Evolutionary conservation across 345 rosid species (phyloP), one percentile per base, ranked within the genome.

Genomic region (Moringa oleifera): DNA sequence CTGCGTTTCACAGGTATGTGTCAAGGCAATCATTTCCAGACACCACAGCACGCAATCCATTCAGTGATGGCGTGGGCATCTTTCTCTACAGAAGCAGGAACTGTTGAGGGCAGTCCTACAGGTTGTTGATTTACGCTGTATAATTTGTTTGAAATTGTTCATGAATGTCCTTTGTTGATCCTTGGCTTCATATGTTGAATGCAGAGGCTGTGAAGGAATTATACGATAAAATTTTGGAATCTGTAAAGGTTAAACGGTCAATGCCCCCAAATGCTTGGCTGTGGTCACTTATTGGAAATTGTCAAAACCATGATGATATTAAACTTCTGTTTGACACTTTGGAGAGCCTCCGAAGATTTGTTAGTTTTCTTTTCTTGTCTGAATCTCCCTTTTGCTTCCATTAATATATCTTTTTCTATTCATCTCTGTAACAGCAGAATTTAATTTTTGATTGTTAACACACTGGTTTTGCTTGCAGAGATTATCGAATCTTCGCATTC

Each of bases 211-310:
- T 89, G 63, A 87, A 92, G 79, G 96, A 87, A 75, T 51, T 84
- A 31, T 68, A 83, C 62, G 90, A 76, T 20, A 79, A 77, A 61
- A 84, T 92, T 55, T 63, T 84, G 19, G 76, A 83, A 6, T 92
- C 95, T 1, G 75, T 89, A 21, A 76, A 80, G 67, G 73, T 60
- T 11, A 87, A 78, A 74, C 71, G 84, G 53, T 76, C 97, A 5
- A 85, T 84, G 95, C 68, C 95, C 16, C 97, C 94, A 0, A 92
- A 92, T 59, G 81, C 91, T 57, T 92, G 91, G 92, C 23, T 81
- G 59, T 87, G 97, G 93, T 81, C 90, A 4, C 58, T 92, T 85
- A 80, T 92, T 62, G 82, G 59, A 51, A 87, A 73, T 36, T 92
- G 98, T 70, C 74, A 77, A 61, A 87, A 53, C 61, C 71, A 17